Conservation (phyloP, 2,329 filamentous ascomycete species). For the Alternaria gansuensis region DNA sequence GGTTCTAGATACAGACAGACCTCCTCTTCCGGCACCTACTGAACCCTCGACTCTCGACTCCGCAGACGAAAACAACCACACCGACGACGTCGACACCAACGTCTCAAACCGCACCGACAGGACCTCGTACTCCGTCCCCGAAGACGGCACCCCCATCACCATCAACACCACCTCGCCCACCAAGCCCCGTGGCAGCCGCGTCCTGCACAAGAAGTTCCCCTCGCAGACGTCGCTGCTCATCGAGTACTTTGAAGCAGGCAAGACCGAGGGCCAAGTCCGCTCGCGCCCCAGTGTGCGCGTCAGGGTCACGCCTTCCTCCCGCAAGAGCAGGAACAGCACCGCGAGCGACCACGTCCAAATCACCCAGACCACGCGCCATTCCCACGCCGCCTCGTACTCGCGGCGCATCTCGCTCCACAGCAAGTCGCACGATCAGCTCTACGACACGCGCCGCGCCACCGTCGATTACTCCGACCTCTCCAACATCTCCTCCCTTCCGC, state of each 20-base stretch:
- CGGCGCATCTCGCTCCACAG: constrained; percentile 71
- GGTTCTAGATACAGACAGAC: constrained; percentile 58
- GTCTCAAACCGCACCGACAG: constrained; percentile 73
- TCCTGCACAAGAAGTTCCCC: constrained; percentile 61
- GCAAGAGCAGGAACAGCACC: constrained; percentile 57
- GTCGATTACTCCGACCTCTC: constrained; percentile 78
- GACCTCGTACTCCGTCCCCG: constrained; percentile 80
- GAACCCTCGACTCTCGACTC: constrained; percentile 72
- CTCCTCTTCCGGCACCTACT: constrained; percentile 80
- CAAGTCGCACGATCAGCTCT: constrained; percentile 53
- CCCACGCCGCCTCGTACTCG: constrained; percentile 72
- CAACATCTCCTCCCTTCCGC: constrained; percentile 72
- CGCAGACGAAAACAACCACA: constrained; percentile 60
- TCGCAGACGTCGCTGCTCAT: constrained; percentile 93
- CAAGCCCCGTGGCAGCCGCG: constrained; percentile 65
- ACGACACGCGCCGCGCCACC: constrained; percentile 29
- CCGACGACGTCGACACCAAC: constrained; percentile 69
- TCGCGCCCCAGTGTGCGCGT: constrained; percentile 84
- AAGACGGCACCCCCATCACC: constrained; percentile 90
- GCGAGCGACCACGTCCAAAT: constrained; percentile 85
- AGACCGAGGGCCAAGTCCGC: constrained; percentile 66
- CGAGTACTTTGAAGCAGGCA: constrained; percentile 90
- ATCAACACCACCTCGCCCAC: constrained; percentile 79
- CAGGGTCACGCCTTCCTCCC: constrained; percentile 75
- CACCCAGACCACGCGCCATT: constrained; percentile 77